A percentile compares a stretch with the other conserved stretches of the same genome.
Conservation (phyloP, 208 protist genomes). For the Wallacemonas collosoma region DNA sequence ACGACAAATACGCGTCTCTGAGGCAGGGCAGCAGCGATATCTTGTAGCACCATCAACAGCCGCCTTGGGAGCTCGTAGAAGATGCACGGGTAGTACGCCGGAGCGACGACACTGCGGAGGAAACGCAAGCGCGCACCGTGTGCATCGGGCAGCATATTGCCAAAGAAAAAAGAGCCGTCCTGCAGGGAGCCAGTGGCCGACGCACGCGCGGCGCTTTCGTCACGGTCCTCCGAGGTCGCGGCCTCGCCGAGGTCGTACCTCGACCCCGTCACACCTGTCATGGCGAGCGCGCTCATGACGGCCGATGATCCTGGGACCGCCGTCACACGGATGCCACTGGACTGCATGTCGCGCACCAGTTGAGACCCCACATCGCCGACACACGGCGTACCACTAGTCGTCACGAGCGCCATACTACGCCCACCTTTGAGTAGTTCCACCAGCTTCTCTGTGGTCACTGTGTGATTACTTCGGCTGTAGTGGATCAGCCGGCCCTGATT, state of each 20-base stretch:
- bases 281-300: slow-evolving; percentile 72
- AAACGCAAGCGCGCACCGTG: slow-evolving; percentile 66
- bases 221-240: too few relatives aligned
- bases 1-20: slow-evolving; percentile 73
- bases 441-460: slow-evolving; percentile 68
- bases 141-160: slow-evolving; percentile 74
- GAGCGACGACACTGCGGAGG: slow-evolving; percentile 62
- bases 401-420: slow-evolving; percentile 90
- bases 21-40: slow-evolving; percentile 77
- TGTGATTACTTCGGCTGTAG: slow-evolving; percentile 74
- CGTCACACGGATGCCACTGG: slow-evolving; percentile 75
- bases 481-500: slow-evolving; percentile 86
- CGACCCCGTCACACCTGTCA: slow-evolving; percentile 73
- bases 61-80: slow-evolving; percentile 91
- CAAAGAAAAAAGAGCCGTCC: slow-evolving; percentile 89
- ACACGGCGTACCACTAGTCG: slow-evolving; percentile 86
- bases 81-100: slow-evolving; percentile 69
- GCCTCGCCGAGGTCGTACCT: slow-evolving; percentile 31
- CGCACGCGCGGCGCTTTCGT: too few relatives aligned
- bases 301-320: slow-evolving; percentile 83
- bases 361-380: slow-evolving; percentile 84
- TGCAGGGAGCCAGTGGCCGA: slow-evolving; percentile 28
- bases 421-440: slow-evolving; percentile 85
- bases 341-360: slow-evolving; percentile 84
- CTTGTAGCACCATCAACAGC: slow-evolving; percentile 75